Evolutionary conservation across 2,329 filamentous ascomycete species (phyloP), one percentile per base, ranked within the genome.

Genomic region (Trichoderma guizhouense): DNA sequence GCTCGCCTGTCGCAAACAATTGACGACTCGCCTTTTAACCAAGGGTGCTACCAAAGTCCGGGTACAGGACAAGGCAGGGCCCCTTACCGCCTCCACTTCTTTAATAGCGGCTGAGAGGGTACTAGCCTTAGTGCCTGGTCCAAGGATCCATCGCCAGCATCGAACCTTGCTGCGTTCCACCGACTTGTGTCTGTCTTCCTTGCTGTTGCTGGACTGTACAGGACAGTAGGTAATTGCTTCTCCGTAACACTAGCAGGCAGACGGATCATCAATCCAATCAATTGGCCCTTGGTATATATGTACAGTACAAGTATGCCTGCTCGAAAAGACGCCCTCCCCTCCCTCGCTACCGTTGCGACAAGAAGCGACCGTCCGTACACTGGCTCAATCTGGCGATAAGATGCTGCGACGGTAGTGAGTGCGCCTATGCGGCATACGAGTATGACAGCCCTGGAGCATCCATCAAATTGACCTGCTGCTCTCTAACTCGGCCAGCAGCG

Each of bases 1-100:
- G 64, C 47, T 67, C 64, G 64, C 64, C 64, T 67, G 64, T 39
- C 51, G 64, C 64, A 67, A 67, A 67, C 64, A 67, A 67, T n/a
- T 34, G 30, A 47, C n/a, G 32, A 58, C 18, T 58, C 55, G 28
- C 26, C 32, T 39, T 47, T 47, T 18, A 15, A 21, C 43, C 12
- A n/a, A n/a, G 18, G 32, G 60, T 43, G 60, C 60, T 39, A 39
- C 28, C 18, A 18, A 60, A 30, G 28, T 7, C 15, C 32, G n/a
- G 55, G 55, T 30, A 60, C 58, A 36, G 32, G 58, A n/a, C 32
- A 61, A 12, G 32, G 58, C n/a, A 15, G 58, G 60, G 21, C 21
- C n/a, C 43, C 60, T 26, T 63, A 43, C 60, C 60, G 34, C 60
- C 60, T 63, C 34, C 34, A 63, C 60, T 63, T 58, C 28, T 30